A percentile compares a stretch with the other conserved stretches of the same genome.
phyloP scores from a whole-genome alignment of 306 rosid genomes.

The Benincasa hispida region DNA sequence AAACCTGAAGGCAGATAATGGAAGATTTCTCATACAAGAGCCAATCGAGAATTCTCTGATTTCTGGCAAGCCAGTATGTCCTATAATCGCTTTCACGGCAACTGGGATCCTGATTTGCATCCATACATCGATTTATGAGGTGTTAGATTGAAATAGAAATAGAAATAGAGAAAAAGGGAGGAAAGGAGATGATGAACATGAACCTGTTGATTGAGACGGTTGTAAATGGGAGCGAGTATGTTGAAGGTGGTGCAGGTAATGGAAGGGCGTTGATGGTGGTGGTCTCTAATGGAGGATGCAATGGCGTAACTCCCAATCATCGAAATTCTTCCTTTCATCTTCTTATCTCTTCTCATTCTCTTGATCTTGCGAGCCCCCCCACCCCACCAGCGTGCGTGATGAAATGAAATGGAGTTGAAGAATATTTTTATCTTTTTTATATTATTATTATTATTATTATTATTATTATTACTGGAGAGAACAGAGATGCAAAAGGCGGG shows the following conservation, averaged over 20 bases:
- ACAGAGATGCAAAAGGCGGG: too few relatives aligned
- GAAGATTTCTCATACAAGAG: constrained; percentile 69
- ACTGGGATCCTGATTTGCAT: constrained; percentile 42
- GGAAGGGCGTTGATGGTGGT: constrained; percentile 47
- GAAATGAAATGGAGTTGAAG: too few relatives aligned
- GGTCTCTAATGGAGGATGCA: constrained; percentile 59
- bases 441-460: too few relatives aligned
- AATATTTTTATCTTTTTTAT: too few relatives aligned
- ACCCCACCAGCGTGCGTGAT: neutral
- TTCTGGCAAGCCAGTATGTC: constrained; percentile 70
- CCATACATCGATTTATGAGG: neutral
- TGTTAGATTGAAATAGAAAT: too few relatives aligned
- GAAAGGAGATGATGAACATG: neutral
- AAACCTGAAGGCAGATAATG: constrained; percentile 91
- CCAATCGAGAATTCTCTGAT: constrained; percentile 73
- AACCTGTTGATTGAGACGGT: constrained; percentile 67
- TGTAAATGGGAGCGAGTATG: constrained; percentile 96
- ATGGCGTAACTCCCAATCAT: constrained; percentile 73
- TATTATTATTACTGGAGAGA: too few relatives aligned
- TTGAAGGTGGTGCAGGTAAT: constrained; percentile 92
- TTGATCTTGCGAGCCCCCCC: neutral
- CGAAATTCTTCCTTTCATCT: constrained; percentile 57
- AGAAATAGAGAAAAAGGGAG: neutral
- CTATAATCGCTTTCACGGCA: constrained; percentile 71
- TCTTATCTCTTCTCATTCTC: constrained; percentile 32